Percentiles rank a stretch among this genome's conserved stretches.
Conservation (phyloP, 2,329 filamentous ascomycete genomes). For the Venturia nashicola region DNA sequence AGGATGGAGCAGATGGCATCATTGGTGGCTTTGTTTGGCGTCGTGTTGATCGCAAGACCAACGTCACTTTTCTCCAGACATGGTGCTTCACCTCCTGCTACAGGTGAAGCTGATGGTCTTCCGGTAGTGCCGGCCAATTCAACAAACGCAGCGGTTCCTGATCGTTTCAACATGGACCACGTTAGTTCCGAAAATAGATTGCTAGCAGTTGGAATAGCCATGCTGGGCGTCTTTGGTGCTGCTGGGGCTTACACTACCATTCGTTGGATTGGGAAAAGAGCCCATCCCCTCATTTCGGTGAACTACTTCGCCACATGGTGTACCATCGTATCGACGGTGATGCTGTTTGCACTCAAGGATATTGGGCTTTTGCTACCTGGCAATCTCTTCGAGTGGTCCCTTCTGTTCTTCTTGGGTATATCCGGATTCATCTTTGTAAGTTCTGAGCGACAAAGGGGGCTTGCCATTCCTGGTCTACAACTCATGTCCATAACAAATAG, state of each 20-base stretch:
- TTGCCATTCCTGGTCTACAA: not conserved
- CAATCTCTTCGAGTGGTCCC: slow-evolving; percentile 47
- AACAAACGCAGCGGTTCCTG: slow-evolving; percentile 16
- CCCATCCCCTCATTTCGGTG: slow-evolving; percentile 72
- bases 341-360: slow-evolving; percentile 43
- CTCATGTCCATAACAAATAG: not conserved
- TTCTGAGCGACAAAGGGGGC: not conserved
- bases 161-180: slow-evolving; percentile 23
- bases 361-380: slow-evolving; percentile 46
- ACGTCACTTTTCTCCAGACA: slow-evolving; percentile 36
- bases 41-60: slow-evolving; percentile 72
- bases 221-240: slow-evolving; percentile 67
- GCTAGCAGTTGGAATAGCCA: slow-evolving; percentile 55
- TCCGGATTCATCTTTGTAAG: slow-evolving; percentile 63
- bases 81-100: slow-evolving; percentile 1
- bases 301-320: slow-evolving; percentile 71
- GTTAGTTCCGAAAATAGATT: slow-evolving; percentile 54
- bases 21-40: slow-evolving; percentile 62
- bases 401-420: slow-evolving; percentile 55
- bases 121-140: slow-evolving; percentile 20
- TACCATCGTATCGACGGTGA: slow-evolving; percentile 51
- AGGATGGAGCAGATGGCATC: slow-evolving; percentile 64
- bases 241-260: slow-evolving; percentile 64
- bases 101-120: slow-evolving; percentile 11
- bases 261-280: slow-evolving; percentile 65